These are phyloP conservation scores for Fallopia convolvulus DNA, from an alignment of 148 eudicot species.

Conservation along the genomic window DNA sequence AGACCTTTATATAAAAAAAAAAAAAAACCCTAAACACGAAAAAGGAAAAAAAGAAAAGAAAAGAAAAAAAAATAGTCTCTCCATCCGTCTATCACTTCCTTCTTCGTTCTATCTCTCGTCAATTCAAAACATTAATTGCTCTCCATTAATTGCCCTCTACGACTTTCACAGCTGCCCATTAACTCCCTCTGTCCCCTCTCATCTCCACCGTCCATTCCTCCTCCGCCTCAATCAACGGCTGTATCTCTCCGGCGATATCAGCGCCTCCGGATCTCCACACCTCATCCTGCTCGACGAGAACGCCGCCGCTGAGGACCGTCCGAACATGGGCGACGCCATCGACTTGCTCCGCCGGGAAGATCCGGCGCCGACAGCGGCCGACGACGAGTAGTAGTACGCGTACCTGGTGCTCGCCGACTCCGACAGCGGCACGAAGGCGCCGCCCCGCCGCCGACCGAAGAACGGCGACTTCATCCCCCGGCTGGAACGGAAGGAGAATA, in stretches of 20 bases:
- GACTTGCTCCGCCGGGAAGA: slow-evolving; percentile 50
- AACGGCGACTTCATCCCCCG: slow-evolving; percentile 71
- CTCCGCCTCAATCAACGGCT: slow-evolving; percentile 14
- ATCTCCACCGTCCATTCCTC: slow-evolving; percentile 7
- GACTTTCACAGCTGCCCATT: slow-evolving; percentile 20
- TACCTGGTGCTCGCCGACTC: slow-evolving; percentile 49
- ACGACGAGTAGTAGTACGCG: slow-evolving; percentile 6
- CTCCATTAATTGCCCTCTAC: slow-evolving; percentile 24
- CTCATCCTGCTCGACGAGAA: slow-evolving; percentile 63
- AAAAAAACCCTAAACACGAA: background rate
- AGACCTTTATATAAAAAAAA: background rate
- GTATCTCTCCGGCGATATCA: slow-evolving; percentile 83
- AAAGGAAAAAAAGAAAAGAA: background rate
- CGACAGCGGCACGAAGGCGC: slow-evolving; percentile 37
- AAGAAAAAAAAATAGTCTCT: slow-evolving; percentile 16
- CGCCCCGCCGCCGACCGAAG: slow-evolving; percentile 31
- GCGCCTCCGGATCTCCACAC: slow-evolving; percentile 84
- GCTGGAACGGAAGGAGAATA: slow-evolving; percentile 57
- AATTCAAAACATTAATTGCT: slow-evolving; percentile 23
- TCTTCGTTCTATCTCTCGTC: slow-evolving; percentile 16
- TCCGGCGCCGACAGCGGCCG: slow-evolving; percentile 12
- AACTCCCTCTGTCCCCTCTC: slow-evolving; percentile 9
- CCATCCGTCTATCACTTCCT: slow-evolving; percentile 39
- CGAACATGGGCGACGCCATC: slow-evolving; percentile 50
- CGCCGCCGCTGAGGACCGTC: slow-evolving; percentile 30